phyloP scores from a whole-genome alignment of 176 grass and related monocot genomes.

The Themeda triandra region DNA sequence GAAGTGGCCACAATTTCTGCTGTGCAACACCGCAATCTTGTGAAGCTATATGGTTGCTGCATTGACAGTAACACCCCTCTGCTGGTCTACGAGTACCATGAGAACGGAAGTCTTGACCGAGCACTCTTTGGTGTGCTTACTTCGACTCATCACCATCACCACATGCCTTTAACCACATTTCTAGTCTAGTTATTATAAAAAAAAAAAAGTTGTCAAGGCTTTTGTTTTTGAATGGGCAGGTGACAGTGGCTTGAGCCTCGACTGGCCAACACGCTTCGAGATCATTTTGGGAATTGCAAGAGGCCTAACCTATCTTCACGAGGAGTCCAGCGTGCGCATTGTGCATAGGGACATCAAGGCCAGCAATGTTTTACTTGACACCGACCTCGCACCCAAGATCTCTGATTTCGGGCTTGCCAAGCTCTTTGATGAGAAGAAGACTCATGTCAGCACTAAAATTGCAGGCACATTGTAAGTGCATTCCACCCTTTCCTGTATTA shows the following conservation, averaged over 20 bases:
- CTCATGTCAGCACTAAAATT: constrained; percentile 15
- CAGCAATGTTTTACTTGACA: constrained; percentile 14
- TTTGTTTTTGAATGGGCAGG: not conserved
- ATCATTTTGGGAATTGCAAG: constrained; percentile 5
- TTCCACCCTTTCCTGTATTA: too few relatives aligned
- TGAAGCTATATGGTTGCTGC: constrained; percentile 1
- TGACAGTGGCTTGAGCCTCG: not conserved
- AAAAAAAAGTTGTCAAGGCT: not conserved
- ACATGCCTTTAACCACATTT: not conserved
- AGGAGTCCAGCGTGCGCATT: constrained; percentile 3
- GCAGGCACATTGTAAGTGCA: constrained; percentile 4
- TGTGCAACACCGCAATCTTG: constrained; percentile 14
- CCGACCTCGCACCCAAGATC: not conserved
- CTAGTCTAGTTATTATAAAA: not conserved
- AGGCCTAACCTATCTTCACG: not conserved
- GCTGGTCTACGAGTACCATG: constrained; percentile 1
- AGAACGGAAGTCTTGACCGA: constrained; percentile 5
- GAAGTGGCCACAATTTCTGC: constrained; percentile 23
- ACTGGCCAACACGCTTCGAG: not conserved
- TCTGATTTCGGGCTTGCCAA: constrained; percentile 4
- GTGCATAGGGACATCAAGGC: constrained; percentile 15
- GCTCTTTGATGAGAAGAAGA: constrained; percentile 10
- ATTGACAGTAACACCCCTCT: constrained; percentile 2
- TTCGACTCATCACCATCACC: not conserved
- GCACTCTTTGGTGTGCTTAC: not conserved